Evolutionary conservation across 2,329 filamentous ascomycete genomes (phyloP), one percentile per base, ranked within the genome.

Genomic region (Xylaria sp.): DNA sequence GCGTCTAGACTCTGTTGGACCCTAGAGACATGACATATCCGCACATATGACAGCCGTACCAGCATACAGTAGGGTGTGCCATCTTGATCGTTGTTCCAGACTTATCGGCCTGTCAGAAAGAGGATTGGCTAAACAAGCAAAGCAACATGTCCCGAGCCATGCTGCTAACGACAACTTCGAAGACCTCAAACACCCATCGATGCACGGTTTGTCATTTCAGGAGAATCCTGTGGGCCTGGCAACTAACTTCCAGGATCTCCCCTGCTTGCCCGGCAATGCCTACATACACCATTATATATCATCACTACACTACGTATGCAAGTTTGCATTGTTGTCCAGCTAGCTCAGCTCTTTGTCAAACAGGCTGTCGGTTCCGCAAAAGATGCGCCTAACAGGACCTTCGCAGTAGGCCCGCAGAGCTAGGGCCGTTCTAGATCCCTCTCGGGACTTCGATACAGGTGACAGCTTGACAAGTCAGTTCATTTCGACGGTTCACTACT

Each of bases 401-500:
- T 61, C 58, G 46, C 64, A 54, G 56, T 56, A 62, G 64, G 61
- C 50, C 63, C 58, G 41, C 51, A 66, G 58, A 41, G 23, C 28
- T 54, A 56, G 51, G 58, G 59, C 64, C 68, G 54, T 60, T 70
- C 68, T 67, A 63, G 64, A 70, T 63, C 67, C 67, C 28, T 62
- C 52, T 34, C n/a, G 50, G 51, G 51, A 48, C 54, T 55, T 66
- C 28, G 58, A 63, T 39, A 39, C 41, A 48, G 63, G 41, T 56
- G 65, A 68, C 65, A 68, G 65, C 65, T 68, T 58, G 65, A 51
- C 65, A 63, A 63, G 58, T 58, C 54, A 58, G 58, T 57, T 57
- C 50, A 62, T 55, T 32, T 65, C 18, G 52, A 54, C 48, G 46
- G 52, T 57, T n/a, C 37, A 51, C 67, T 63, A 44, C 63, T 69